Evolutionary conservation across 2,329 filamentous ascomycete genomes (phyloP), one percentile per base, ranked within the genome.

Genomic region (Ascochyta clinopodiicola): DNA sequence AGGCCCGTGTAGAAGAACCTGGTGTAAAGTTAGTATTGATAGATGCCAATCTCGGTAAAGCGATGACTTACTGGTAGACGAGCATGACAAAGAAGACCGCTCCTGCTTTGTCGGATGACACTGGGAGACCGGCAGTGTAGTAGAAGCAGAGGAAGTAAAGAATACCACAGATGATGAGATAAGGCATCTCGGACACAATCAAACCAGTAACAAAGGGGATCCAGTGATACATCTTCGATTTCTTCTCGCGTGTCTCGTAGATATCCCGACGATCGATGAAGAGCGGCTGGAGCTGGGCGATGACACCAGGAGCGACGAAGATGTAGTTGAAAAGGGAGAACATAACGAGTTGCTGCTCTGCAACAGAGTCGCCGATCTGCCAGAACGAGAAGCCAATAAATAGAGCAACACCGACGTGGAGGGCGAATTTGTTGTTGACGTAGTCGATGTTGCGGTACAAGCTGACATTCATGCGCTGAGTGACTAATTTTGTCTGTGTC

Each of bases 181-280:
- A 92, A 0, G 88, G 88, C 1, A 91, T 80, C 70, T 92, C 89
- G 35, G 88, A 87, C 1, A 89, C 53, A 48, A 92, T 84, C 63
- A 89, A 88, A 60, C 86, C 84, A 2, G 88, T 78, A 66, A 91
- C 82, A 72, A 92, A 92, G 1, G 82, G 86, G 60, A 84, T 81
- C 89, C 89, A 92, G 0, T 85, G 88, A 76, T 92, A 92, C 0
- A 86, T 82, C 67, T 91, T 90, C 64, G 83, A 85, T 2, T 87
- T 83, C 12, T 83, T 79, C 67, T 87, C 84, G 38, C 84, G 82
- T 3, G 80, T 81, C 68, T 86, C 83, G 70, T 84, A 86, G n/a
- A 87, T 67, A 17, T 74, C 68, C 27, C 70, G 69, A 25, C 66
- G 61, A 9, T 70, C 77, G 42, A 81, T 80, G 65, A 83, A 81